Percentiles rank a stretch among this genome's conserved stretches.
Conservation (phyloP, 2,329 filamentous ascomycete species). For the Beauveria sp. region DNA sequence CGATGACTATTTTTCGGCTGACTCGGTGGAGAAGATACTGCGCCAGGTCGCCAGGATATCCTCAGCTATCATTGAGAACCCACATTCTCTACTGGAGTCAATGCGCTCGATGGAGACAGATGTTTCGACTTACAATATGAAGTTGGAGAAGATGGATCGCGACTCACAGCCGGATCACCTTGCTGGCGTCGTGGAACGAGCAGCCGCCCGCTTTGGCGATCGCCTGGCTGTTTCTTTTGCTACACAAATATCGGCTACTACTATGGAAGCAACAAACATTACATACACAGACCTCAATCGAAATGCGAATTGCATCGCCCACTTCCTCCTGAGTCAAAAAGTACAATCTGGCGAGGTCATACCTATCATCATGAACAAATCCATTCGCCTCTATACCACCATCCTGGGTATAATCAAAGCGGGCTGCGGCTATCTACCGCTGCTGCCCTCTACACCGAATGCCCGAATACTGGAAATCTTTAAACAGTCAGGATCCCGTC, state of each 20-base stretch:
- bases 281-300: slow-evolving; percentile 60
- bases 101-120: background rate
- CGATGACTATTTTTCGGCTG: slow-evolving; percentile 38
- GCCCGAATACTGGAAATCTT: slow-evolving; percentile 57
- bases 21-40: slow-evolving; percentile 49
- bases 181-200: slow-evolving; percentile 56
- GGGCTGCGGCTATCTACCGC: slow-evolving; percentile 72
- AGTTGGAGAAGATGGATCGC: background rate
- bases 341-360: slow-evolving; percentile 49
- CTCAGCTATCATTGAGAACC: slow-evolving; percentile 21
- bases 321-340: slow-evolving; percentile 39
- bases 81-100: slow-evolving; percentile 8
- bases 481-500: slow-evolving; percentile 43
- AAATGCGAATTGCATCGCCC: slow-evolving; percentile 56
- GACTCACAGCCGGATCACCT: slow-evolving; percentile 38
- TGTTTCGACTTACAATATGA: background rate
- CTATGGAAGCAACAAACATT: slow-evolving; percentile 32
- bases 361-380: slow-evolving; percentile 75
- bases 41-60: slow-evolving; percentile 52
- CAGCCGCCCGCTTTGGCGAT: background rate
- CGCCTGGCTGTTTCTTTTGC: slow-evolving; percentile 6
- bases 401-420: slow-evolving; percentile 69
- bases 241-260: background rate
- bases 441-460: slow-evolving; percentile 62
- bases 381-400: slow-evolving; percentile 59